phyloP scores from a whole-genome alignment of 495 filamentous ascomycete genomes.

The Xylaria flabelliformis region DNA sequence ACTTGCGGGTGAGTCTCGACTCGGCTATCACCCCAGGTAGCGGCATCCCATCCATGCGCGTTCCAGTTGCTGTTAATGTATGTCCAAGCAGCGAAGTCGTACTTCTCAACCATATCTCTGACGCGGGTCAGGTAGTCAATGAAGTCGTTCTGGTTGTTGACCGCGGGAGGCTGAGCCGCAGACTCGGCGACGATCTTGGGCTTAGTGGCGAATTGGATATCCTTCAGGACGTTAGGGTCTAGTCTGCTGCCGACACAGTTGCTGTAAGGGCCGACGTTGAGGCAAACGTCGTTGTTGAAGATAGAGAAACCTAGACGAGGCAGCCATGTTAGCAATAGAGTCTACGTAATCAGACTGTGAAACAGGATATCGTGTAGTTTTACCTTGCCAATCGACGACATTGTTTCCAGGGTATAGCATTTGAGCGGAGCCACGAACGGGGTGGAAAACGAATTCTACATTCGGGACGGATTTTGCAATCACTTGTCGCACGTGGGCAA shows the following conservation, averaged over 20 bases:
- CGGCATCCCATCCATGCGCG: conserved; percentile 5
- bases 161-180: not conserved
- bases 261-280: not conserved
- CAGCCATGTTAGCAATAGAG: not conserved
- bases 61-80: not conserved
- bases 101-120: not conserved
- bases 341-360: not conserved
- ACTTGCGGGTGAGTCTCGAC: not conserved
- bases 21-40: conserved; percentile 5
- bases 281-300: conserved; percentile 4
- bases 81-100: conserved; percentile 1
- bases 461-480: not conserved
- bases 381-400: conserved; percentile 4
- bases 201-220: conserved; percentile 1
- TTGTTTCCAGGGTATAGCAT: not conserved
- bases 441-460: conserved; percentile 1
- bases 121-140: conserved; percentile 3
- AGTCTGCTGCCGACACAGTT: not conserved
- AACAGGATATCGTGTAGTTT: not conserved
- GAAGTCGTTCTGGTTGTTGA: not conserved
- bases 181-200: not conserved
- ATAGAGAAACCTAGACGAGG: not conserved
- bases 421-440: not conserved
- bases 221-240: not conserved
- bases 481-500: not conserved